phyloP scores from a whole-genome alignment of 2,329 filamentous ascomycete species.

The Claviceps africana region DNA sequence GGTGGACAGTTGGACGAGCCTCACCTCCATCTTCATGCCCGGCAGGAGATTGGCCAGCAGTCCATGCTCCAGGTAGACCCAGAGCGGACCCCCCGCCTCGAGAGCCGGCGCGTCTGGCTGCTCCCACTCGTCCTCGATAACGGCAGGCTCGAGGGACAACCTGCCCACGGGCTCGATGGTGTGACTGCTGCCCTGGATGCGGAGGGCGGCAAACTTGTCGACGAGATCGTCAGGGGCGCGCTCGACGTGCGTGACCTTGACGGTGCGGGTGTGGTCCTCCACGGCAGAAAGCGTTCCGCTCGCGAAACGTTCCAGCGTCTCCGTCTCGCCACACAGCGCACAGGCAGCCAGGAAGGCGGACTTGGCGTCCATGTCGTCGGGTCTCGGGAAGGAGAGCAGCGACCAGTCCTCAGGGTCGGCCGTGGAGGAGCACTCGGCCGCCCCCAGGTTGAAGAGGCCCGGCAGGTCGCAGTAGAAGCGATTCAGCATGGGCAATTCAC shows the following conservation, averaged over 20 bases:
- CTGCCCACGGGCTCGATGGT: constrained; percentile 30
- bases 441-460: constrained; percentile 68
- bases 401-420: constrained; percentile 17
- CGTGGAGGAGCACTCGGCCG: constrained; percentile 49
- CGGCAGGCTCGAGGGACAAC: constrained; percentile 27
- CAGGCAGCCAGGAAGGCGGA: constrained; percentile 30
- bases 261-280: constrained; percentile 36
- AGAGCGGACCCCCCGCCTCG: constrained; percentile 10
- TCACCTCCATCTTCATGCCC: constrained; percentile 49
- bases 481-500: constrained; percentile 50
- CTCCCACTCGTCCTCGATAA: constrained; percentile 35
- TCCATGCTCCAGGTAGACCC: constrained; percentile 55
- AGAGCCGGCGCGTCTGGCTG: constrained; percentile 13
- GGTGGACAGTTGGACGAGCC: constrained; percentile 43
- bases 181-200: constrained; percentile 18
- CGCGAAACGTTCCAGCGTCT: constrained; percentile 17
- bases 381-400: constrained; percentile 13
- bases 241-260: constrained; percentile 45
- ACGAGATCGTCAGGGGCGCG: constrained; percentile 26
- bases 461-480: constrained; percentile 44
- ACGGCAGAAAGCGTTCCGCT: constrained; percentile 19
- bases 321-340: constrained; percentile 21
- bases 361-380: constrained; percentile 28
- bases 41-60: constrained; percentile 37
- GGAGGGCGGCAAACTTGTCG: constrained; percentile 29